Percentiles rank a stretch among this genome's conserved stretches.
Conservation (phyloP, 495 filamentous ascomycete genomes). For the Mytilinidion resinicola region DNA sequence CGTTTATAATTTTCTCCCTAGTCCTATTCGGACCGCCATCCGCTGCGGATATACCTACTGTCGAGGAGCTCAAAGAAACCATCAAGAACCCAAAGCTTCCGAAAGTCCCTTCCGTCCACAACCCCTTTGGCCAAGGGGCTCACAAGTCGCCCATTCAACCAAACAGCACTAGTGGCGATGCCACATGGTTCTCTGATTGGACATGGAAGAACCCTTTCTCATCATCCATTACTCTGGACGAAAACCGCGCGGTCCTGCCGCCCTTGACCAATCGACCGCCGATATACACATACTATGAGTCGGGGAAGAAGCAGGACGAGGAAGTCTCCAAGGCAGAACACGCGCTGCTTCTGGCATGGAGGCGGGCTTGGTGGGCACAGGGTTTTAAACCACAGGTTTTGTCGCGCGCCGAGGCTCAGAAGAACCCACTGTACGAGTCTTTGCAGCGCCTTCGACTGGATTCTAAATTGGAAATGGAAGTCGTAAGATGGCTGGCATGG, state of each 20-base stretch:
- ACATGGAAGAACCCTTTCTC: conserved; percentile 90
- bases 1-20: conserved; percentile 42
- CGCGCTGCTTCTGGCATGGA: conserved; percentile 77
- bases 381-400: conserved; percentile 85
- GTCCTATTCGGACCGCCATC: conserved; percentile 22
- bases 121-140: conserved; percentile 58
- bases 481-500: conserved; percentile 89
- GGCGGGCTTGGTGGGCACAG: conserved; percentile 87
- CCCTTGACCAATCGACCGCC: conserved; percentile 62
- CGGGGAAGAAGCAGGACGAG: conserved; percentile 54
- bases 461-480: conserved; percentile 51
- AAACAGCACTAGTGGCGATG: conserved; percentile 67
- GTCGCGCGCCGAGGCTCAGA: conserved; percentile 73
- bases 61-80: conserved; percentile 21
- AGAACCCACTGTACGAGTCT: conserved; percentile 69
- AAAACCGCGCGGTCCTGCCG: conserved; percentile 80
- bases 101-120: conserved; percentile 16
- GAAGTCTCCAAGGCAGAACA: conserved; percentile 63
- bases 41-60: conserved; percentile 36
- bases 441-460: conserved; percentile 53
- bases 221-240: conserved; percentile 74
- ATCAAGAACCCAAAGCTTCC: conserved; percentile 27
- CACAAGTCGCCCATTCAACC: conserved; percentile 64
- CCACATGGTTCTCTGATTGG: conserved; percentile 81
- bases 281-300: conserved; percentile 92